These are phyloP conservation scores for Heteromeles arbutifolia DNA, from an alignment of 306 rosid genomes.

Conservation along the genomic window DNA sequence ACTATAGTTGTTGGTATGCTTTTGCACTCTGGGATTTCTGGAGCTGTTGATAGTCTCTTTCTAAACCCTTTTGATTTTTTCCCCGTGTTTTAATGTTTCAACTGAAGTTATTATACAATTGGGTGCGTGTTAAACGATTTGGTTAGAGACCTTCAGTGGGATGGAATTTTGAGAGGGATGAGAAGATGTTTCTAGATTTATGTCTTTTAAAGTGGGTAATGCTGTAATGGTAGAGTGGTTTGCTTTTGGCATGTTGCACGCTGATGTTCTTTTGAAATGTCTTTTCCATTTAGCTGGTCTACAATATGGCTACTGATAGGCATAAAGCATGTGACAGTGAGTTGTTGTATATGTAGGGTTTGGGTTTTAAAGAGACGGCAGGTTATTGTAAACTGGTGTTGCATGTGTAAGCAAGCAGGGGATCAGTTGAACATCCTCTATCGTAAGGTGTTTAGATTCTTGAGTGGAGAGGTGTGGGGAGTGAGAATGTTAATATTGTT, in stretches of 20 bases:
- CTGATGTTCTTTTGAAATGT: neutral
- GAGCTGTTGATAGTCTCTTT: neutral
- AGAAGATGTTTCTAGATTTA: neutral
- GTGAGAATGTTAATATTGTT: neutral
- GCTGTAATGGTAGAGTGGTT: neutral
- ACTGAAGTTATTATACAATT: neutral
- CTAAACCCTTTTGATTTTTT: neutral
- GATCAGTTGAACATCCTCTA: neutral
- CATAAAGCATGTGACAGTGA: neutral
- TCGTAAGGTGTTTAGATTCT: neutral
- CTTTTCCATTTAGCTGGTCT: neutral
- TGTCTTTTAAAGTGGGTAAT: neutral
- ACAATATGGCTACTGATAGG: neutral
- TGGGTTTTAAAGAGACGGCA: neutral
- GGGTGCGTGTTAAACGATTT: neutral
- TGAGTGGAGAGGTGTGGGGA: neutral
- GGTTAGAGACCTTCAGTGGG: neutral
- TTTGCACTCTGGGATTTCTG: neutral
- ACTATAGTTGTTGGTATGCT: neutral
- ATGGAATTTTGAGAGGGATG: neutral
- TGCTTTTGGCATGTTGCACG: neutral
- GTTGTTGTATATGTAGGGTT: neutral
- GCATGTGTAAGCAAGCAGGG: neutral
- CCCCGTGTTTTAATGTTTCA: neutral
- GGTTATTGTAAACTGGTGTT: neutral